Evolutionary conservation across 768 basidiomycete genomes (phyloP), one percentile per base, ranked within the genome.

Genomic region (Leccinum rimulosum): DNA sequence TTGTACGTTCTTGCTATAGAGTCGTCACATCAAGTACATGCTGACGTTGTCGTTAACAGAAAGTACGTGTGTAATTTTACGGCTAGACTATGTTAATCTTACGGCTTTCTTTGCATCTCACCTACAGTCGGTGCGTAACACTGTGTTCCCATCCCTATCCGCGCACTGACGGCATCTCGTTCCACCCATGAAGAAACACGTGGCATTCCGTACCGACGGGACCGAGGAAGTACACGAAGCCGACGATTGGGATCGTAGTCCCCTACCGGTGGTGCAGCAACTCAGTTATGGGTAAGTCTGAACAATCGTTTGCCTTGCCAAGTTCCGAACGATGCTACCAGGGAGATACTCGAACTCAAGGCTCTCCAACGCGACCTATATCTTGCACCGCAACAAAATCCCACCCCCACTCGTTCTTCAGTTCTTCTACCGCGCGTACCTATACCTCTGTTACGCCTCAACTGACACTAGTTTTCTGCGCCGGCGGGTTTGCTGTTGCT

Each of bases 181-280:
- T 35, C 25, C 10, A 28, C 7, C 11, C 19, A 14, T 43, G 7
- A 60, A 71, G 61, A 88, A 89, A 73, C 80, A 79, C 33, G 89
- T 91, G 31, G 81, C 80, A 8, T 91, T 89, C 63, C 80, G 82
- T 49, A 75, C 75, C 3, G 75, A 80, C 2, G 80, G 79, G 55
- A 73, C 75, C 12, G 84, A 87, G 59, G 79, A 88, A 68, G 76
- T 91, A 10, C 80, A 81, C 67, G 70, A 79, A 31, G 89, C 87
- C 3, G 89, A 91, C 69, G 87, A 88, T 57, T 91, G 89, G 89
- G 89, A 91, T 70, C 80, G 89, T 15, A 88, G 87, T 1, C 89
- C 89, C 3, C 79, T 80, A 2, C 85, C 88, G 43, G 84, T 87
- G 27, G 80, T 86, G 6, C 78, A 79, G 33, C 80, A 78, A 59